Evolutionary conservation across 306 rosid genomes (phyloP).

Genomic region (Chamaecrista fasciculata): DNA sequence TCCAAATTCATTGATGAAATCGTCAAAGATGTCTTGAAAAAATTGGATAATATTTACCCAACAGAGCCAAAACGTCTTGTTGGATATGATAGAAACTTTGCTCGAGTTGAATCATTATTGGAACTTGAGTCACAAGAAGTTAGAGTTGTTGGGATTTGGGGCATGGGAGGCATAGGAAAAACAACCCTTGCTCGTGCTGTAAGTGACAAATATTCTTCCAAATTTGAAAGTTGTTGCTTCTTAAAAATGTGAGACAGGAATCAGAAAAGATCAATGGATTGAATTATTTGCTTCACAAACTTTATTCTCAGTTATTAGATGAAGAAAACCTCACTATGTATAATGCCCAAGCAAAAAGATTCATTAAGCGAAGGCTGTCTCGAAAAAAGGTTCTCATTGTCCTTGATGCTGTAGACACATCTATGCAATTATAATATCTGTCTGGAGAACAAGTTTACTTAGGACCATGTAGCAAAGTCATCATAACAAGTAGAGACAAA

Average conservation of each 20-base stretch:
- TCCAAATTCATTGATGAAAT: constrained; percentile 21
- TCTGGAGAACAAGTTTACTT: background rate
- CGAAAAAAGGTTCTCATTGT: constrained; percentile 25
- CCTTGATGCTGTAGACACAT: constrained; percentile 28
- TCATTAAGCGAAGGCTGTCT: background rate
- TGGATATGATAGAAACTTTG: constrained; percentile 15
- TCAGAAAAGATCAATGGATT: background rate
- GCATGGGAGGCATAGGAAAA: constrained; percentile 22
- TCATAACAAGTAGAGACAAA: constrained; percentile 30
- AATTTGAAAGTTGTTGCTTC: constrained; percentile 32
- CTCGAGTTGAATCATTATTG: background rate
- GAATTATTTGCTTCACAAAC: constrained; percentile 4
- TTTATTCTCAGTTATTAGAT: background rate
- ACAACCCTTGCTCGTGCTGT: constrained; percentile 11
- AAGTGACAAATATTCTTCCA: background rate
- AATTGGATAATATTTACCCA: background rate
- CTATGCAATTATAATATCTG: constrained; percentile 1
- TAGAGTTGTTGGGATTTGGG: constrained; percentile 23
- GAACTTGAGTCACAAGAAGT: background rate
- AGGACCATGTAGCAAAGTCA: constrained; percentile 27
- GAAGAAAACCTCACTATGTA: background rate
- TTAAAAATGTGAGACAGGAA: constrained; percentile 13
- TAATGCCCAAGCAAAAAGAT: background rate
- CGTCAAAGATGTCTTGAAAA: background rate
- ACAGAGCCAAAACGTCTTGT: background rate